A percentile compares a stretch with the other conserved stretches of the same genome.
These are phyloP conservation scores for Sclerotiophoma versabilis DNA, from an alignment of 2,329 filamentous ascomycete species.

Conservation along the genomic window DNA sequence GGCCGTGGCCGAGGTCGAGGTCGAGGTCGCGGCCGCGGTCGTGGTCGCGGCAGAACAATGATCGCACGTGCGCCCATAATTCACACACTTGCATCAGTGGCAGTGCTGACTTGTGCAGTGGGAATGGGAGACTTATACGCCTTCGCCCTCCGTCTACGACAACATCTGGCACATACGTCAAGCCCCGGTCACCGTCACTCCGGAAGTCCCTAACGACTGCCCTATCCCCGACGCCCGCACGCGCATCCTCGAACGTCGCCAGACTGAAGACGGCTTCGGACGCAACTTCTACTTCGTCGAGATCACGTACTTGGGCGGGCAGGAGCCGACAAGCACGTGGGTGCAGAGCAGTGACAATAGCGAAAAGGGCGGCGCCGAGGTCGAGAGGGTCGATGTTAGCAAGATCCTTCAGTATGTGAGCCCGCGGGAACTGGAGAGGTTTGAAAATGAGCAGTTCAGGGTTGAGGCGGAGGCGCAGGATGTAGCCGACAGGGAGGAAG, in stretches of 20 bases:
- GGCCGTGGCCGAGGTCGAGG: slow-evolving; percentile 8
- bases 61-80: slow-evolving; percentile 12
- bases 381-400: slow-evolving; percentile 35
- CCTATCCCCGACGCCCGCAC: slow-evolving; percentile 39
- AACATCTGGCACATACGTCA: slow-evolving; percentile 39
- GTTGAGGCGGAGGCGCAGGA: slow-evolving; percentile 39
- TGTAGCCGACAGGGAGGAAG: slow-evolving; percentile 26
- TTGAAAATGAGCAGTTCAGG: slow-evolving; percentile 42
- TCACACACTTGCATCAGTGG: not conserved
- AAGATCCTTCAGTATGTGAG: slow-evolving; percentile 42
- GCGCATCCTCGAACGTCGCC: slow-evolving; percentile 40
- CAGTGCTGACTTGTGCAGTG: slow-evolving; percentile 27
- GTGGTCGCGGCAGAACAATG: slow-evolving; percentile 29
- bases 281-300: slow-evolving; percentile 39
- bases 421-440: slow-evolving; percentile 40
- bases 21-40: slow-evolving; percentile 22
- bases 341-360: slow-evolving; percentile 12
- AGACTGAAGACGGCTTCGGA: slow-evolving; percentile 31
- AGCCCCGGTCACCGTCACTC: slow-evolving; percentile 37
- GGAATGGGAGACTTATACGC: slow-evolving; percentile 40
- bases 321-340: slow-evolving; percentile 3
- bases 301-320: slow-evolving; percentile 16
- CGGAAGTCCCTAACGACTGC: slow-evolving; percentile 28
- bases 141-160: slow-evolving; percentile 38
- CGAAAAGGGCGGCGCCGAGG: slow-evolving; percentile 15